A percentile compares a stretch with the other conserved stretches of the same genome.
phyloP scores from a whole-genome alignment of 2,329 filamentous ascomycete genomes.

The Dactylella cylindrospora region DNA sequence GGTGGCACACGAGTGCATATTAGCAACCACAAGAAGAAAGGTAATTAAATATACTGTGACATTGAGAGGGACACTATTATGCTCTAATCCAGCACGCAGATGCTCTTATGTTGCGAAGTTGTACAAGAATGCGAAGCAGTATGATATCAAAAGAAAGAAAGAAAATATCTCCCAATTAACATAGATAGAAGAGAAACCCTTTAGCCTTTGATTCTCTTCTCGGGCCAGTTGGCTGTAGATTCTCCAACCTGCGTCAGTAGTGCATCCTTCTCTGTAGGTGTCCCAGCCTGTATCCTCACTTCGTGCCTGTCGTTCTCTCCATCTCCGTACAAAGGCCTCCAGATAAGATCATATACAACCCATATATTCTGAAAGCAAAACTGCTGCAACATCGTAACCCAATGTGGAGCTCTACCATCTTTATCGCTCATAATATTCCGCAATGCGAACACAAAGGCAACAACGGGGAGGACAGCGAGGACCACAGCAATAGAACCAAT shows the following conservation, averaged over 20 bases:
- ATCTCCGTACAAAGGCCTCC: constrained; percentile 74
- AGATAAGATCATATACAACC: constrained; percentile 65
- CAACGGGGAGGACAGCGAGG: constrained; percentile 60
- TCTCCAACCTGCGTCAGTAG: constrained; percentile 18
- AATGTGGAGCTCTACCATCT: constrained; percentile 67
- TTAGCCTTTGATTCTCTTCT: constrained; percentile 3
- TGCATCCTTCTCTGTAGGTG: constrained; percentile 11
- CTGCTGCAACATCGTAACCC: constrained; percentile 62
- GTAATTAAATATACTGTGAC: too few species aligned
- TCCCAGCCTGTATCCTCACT: constrained; percentile 4
- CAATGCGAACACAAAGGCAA: constrained; percentile 60
- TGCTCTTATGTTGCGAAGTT: too few species aligned
- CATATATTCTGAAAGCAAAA: constrained; percentile 63
- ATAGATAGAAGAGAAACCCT: too few species aligned
- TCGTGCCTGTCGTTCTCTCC: constrained; percentile 63
- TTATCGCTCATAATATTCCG: constrained; percentile 62
- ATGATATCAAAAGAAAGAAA: too few species aligned
- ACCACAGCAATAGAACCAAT: constrained; percentile 67
- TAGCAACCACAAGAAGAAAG: too few species aligned
- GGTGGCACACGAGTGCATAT: too few species aligned
- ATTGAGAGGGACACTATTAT: too few species aligned
- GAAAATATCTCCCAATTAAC: too few species aligned
- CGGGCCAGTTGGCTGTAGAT: background rate
- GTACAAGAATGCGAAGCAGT: too few species aligned
- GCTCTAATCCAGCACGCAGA: too few species aligned